phyloP scores from a whole-genome alignment of 2,329 filamentous ascomycete genomes.

The Raffaelea arxii region DNA sequence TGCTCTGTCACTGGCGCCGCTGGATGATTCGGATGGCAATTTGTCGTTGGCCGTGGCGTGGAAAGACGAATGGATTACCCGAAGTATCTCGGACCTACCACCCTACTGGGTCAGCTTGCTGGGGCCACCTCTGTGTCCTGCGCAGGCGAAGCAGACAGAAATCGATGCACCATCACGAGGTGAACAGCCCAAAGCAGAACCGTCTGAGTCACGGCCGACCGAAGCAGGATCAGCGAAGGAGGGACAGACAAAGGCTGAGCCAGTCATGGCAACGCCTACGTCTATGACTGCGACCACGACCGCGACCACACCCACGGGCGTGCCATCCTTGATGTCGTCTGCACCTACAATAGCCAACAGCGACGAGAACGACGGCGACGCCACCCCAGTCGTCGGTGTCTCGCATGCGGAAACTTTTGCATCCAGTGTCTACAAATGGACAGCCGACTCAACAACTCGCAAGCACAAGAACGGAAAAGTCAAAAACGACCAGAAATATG shows the following conservation, averaged over 20 bases:
- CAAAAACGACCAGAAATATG: conserved; percentile 17
- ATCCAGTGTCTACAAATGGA: conserved; percentile 16
- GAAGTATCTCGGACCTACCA: conserved; percentile 41
- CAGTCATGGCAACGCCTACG: not conserved
- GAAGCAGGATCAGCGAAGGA: conserved; percentile 1
- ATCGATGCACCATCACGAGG: not conserved
- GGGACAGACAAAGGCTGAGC: not conserved
- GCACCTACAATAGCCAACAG: not conserved
- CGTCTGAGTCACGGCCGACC: no score
- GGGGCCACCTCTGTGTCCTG: conserved; percentile 17
- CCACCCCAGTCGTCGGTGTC: conserved; percentile 6
- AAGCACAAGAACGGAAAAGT: conserved; percentile 9
- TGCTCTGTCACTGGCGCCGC: conserved; percentile 41
- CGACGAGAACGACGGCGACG: not conserved
- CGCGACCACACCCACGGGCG: not conserved
- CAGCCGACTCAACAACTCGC: conserved; percentile 22
- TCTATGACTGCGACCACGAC: not conserved
- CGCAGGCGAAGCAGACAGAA: not conserved
- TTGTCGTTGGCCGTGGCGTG: conserved; percentile 48
- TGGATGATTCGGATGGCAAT: conserved; percentile 52
- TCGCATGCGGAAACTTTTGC: not conserved
- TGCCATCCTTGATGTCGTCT: not conserved
- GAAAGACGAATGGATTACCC: conserved; percentile 42
- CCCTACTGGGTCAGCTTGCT: conserved; percentile 49
- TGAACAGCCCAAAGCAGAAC: no score